A percentile compares a stretch with the other conserved stretches of the same genome.
These are phyloP conservation scores for Ogataea ramenticola DNA, from an alignment of 805 yeast genomes.

Conservation along the genomic window DNA sequence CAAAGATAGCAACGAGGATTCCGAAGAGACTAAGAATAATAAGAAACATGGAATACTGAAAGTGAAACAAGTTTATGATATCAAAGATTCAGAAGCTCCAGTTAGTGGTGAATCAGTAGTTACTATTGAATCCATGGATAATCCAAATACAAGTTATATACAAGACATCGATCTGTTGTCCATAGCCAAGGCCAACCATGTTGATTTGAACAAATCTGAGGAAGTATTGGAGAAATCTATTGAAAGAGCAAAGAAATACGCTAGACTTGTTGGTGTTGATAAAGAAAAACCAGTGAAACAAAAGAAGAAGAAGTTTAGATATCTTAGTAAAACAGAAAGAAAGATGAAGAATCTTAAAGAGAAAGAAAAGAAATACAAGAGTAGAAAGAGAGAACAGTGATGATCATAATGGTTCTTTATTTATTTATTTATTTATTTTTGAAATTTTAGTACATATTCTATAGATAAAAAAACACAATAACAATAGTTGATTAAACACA, in stretches of 20 bases:
- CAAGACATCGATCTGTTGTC: constrained; percentile 21
- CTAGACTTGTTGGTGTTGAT: constrained; percentile 54
- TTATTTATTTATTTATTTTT: not conserved
- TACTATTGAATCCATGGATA: constrained; percentile 48
- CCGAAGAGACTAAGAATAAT: constrained; percentile 11
- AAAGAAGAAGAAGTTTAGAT: constrained; percentile 80
- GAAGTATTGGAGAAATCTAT: constrained; percentile 69
- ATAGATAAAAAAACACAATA: not conserved
- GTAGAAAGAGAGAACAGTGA: constrained; percentile 3
- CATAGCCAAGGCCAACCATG: constrained; percentile 59
- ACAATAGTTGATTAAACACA: too few species aligned
- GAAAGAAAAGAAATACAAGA: constrained; percentile 28
- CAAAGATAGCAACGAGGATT: constrained; percentile 8
- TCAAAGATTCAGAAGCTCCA: constrained; percentile 28
- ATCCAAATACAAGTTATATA: constrained; percentile 26
- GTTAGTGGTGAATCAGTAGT: constrained; percentile 43
- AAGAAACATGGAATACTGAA: constrained; percentile 35
- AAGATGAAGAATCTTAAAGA: constrained; percentile 40
- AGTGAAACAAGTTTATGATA: constrained; percentile 35
- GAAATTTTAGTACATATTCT: not conserved
- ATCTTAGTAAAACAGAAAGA: constrained; percentile 77
- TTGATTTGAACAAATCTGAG: constrained; percentile 60
- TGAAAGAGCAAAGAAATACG: constrained; percentile 76
- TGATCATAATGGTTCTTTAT: not conserved
- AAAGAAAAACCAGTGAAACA: constrained; percentile 24